Evolutionary conservation across 345 rosid genomes (phyloP).

Genomic region (Salix caprea): DNA sequence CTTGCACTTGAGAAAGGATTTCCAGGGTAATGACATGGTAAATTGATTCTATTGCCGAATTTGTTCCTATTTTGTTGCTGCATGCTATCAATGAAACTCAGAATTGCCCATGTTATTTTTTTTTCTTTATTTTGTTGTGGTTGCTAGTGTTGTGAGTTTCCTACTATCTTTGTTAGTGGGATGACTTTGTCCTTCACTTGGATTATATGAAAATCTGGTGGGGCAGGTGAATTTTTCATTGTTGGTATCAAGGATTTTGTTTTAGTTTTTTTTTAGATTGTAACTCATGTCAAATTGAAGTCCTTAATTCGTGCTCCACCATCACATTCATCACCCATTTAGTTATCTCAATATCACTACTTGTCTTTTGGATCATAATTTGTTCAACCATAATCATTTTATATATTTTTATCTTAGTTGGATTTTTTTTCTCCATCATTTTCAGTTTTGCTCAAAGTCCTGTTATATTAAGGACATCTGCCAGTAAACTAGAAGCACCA

Average conservation of each 20-base stretch:
- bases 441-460: neutral
- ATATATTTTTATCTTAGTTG: neutral
- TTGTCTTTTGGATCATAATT: neutral
- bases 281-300: neutral
- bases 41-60: conserved; percentile 6
- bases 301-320: neutral
- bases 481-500: neutral
- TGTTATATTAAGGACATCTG: neutral
- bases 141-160: neutral
- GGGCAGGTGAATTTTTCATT: neutral
- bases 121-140: neutral
- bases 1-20: conserved; percentile 15
- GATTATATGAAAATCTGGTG: neutral
- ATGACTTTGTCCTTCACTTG: neutral
- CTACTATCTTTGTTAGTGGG: neutral
- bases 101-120: neutral
- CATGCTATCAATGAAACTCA: neutral
- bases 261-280: neutral
- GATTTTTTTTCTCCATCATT: neutral
- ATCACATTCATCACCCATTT: neutral
- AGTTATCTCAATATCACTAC: neutral
- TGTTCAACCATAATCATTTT: neutral
- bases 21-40: conserved; percentile 10
- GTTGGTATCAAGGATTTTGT: neutral
- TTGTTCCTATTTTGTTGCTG: neutral